phyloP scores from a whole-genome alignment of 306 rosid genomes.

The Glycine latifolia region DNA sequence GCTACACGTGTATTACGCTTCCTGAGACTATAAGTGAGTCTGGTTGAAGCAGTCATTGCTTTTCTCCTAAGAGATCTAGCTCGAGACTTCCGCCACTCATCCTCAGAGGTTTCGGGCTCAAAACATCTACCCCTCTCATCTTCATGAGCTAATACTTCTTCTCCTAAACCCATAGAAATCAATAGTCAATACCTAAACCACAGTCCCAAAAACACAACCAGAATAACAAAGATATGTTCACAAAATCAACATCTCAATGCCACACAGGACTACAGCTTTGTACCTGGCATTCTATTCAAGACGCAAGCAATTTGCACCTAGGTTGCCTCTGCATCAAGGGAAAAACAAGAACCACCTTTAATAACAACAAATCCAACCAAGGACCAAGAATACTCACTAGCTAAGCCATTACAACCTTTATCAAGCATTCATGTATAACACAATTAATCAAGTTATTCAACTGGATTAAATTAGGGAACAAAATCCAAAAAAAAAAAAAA shows the following conservation, averaged over 20 bases:
- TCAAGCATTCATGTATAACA: constrained; percentile 39
- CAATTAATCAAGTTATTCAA: constrained; percentile 31
- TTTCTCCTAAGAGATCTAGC: constrained; percentile 80
- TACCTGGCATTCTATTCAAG: constrained; percentile 74
- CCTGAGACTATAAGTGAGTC: constrained; percentile 64
- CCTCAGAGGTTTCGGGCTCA: constrained; percentile 82
- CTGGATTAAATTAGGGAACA: constrained; percentile 35
- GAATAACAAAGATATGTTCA: neutral
- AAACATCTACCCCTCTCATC: constrained; percentile 62
- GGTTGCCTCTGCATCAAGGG: constrained; percentile 58
- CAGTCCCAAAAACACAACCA: neutral
- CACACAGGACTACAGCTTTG: constrained; percentile 4
- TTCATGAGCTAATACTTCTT: constrained; percentile 60
- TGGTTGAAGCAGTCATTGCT: constrained; percentile 72
- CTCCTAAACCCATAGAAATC: constrained; percentile 55
- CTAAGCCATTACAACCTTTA: constrained; percentile 23
- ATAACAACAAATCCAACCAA: constrained; percentile 14
- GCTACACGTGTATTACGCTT: constrained; percentile 76
- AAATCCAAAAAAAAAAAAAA: neutral
- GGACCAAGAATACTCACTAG: constrained; percentile 40
- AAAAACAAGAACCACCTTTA: constrained; percentile 37
- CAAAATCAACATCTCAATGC: constrained; percentile 42
- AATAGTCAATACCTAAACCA: neutral
- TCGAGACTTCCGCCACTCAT: constrained; percentile 77
- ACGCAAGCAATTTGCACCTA: constrained; percentile 39